Conservation (phyloP, 495 filamentous ascomycete genomes). For the Penicillium bovifimosum region DNA sequence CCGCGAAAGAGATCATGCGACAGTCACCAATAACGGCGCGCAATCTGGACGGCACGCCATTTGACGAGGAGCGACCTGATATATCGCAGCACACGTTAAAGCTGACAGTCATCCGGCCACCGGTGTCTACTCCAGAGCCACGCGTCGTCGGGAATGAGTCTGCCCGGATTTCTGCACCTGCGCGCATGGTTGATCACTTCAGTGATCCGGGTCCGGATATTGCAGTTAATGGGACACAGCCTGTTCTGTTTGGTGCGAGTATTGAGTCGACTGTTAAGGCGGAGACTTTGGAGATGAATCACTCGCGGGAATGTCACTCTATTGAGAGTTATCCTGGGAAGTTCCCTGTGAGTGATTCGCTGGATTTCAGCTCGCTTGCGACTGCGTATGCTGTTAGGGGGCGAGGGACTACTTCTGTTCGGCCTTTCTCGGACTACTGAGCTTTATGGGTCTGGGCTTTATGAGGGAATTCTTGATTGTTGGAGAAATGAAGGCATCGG, state of each 20-base stretch:
- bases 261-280: not conserved
- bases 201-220: slow-evolving; percentile 2
- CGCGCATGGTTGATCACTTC: not conserved
- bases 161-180: not conserved
- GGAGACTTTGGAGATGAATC: slow-evolving; percentile 3
- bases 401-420: slow-evolving; percentile 25
- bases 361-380: slow-evolving; percentile 26
- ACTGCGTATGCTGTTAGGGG: slow-evolving; percentile 22
- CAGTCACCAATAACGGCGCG: not conserved
- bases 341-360: slow-evolving; percentile 33
- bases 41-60: not conserved
- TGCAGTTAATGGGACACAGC: not conserved
- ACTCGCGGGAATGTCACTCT: slow-evolving; percentile 17
- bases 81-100: not conserved
- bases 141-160: not conserved
- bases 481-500: not conserved
- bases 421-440: slow-evolving; percentile 35
- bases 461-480: not conserved
- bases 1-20: not conserved
- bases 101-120: not conserved
- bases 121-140: not conserved
- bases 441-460: not conserved
- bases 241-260: not conserved
- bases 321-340: slow-evolving; percentile 33
- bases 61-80: not conserved